phyloP scores from a whole-genome alignment of 2,329 filamentous ascomycete genomes.

The Torrubiellomyces zombiae region DNA sequence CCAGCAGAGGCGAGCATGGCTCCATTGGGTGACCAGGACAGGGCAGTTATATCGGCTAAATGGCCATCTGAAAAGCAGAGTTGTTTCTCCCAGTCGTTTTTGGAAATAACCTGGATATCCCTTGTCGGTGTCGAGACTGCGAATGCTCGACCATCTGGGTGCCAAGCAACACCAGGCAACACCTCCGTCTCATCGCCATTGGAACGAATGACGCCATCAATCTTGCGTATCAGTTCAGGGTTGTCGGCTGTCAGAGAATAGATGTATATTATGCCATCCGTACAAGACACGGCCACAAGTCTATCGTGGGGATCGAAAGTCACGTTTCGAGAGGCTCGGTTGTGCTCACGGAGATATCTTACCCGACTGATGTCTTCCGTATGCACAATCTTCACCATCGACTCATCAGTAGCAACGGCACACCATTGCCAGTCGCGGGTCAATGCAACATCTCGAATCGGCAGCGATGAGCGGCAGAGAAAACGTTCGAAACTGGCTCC shows the following conservation, averaged over 20 bases:
- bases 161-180: conserved; percentile 67
- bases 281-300: conserved; percentile 65
- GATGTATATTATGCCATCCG: conserved; percentile 77
- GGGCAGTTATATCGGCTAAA: conserved; percentile 65
- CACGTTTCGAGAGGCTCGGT: conserved; percentile 77
- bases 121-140: conserved; percentile 67
- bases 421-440: conserved; percentile 73
- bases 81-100: conserved; percentile 78
- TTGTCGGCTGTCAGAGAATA: conserved; percentile 69
- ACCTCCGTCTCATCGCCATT: conserved; percentile 59
- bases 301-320: conserved; percentile 70
- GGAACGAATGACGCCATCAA: conserved; percentile 71
- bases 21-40: conserved; percentile 91
- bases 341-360: conserved; percentile 67
- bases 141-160: conserved; percentile 86
- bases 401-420: conserved; percentile 91
- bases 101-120: conserved; percentile 77
- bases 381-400: conserved; percentile 78
- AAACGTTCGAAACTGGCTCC: conserved; percentile 63
- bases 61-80: conserved; percentile 65
- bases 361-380: conserved; percentile 62
- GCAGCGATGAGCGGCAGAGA: conserved; percentile 67
- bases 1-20: conserved; percentile 61
- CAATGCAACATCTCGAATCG: conserved; percentile 71
- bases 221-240: conserved; percentile 64